Evolutionary conservation across 108 stramenopile species (phyloP).

Genomic region (Nitzschia palea): DNA sequence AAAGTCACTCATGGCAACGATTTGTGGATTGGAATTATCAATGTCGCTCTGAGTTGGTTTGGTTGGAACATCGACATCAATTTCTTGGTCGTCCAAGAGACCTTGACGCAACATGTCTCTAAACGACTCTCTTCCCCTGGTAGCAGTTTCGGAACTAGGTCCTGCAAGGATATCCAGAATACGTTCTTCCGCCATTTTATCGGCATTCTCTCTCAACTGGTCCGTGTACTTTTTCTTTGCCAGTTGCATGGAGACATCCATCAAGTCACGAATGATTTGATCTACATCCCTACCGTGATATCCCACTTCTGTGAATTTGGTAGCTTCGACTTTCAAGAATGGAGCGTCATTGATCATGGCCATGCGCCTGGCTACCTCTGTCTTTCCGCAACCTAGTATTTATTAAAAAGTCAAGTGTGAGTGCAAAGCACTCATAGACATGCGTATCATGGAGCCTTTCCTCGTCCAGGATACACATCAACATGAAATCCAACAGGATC

Average conservation of each 20-base stretch:
- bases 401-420: no score
- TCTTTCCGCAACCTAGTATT: slow-evolving; percentile 91
- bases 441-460: no score
- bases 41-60: slow-evolving; percentile 31
- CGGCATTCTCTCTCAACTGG: slow-evolving; percentile 67
- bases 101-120: slow-evolving; percentile 89
- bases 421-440: no score
- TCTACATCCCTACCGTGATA: slow-evolving; percentile 99
- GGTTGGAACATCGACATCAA: slow-evolving; percentile 89
- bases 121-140: slow-evolving; percentile 70
- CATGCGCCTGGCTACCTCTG: slow-evolving; percentile 97
- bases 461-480: no score
- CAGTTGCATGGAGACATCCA: slow-evolving; percentile 92
- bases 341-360: slow-evolving; percentile 98
- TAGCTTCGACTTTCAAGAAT: slow-evolving; percentile 99
- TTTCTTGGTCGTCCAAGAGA: slow-evolving; percentile 84
- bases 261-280: slow-evolving; percentile 97
- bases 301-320: slow-evolving; percentile 99
- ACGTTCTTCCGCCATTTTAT: slow-evolving; percentile 81
- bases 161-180: slow-evolving; percentile 91
- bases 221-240: slow-evolving; percentile 89
- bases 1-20: slow-evolving; percentile 72
- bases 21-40: slow-evolving; percentile 54
- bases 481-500: no score
- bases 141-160: slow-evolving; percentile 42